These are phyloP conservation scores for Epicoccum nigrum DNA, from an alignment of 2,329 filamentous ascomycete genomes.

Conservation along the genomic window DNA sequence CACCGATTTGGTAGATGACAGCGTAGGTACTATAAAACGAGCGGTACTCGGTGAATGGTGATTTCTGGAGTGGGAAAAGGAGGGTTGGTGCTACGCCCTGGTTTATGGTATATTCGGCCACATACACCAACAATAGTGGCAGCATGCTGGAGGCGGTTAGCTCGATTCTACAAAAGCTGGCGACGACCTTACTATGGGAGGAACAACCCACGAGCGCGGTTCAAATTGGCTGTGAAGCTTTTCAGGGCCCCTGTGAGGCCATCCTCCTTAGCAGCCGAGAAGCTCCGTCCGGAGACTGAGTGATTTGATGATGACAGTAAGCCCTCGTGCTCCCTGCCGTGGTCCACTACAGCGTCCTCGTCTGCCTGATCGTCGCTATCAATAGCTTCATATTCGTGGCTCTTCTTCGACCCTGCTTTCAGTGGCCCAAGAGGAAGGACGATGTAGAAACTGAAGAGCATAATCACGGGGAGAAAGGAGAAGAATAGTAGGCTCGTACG, in stretches of 20 bases:
- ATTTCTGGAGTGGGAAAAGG: constrained; percentile 77
- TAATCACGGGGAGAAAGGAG: constrained; percentile 78
- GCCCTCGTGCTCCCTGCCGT: constrained; percentile 39
- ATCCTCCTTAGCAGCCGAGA: constrained; percentile 23
- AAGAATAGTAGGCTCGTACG: constrained; percentile 76
- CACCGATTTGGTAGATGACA: constrained; percentile 92
- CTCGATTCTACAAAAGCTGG: no score
- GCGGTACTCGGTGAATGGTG: constrained; percentile 81
- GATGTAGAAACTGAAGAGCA: constrained; percentile 85
- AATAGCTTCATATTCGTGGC: constrained; percentile 61
- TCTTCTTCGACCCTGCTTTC: constrained; percentile 52
- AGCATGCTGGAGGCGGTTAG: constrained; percentile 68
- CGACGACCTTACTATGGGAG: constrained; percentile 64
- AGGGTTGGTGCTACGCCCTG: constrained; percentile 90
- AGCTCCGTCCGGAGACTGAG: constrained; percentile 38
- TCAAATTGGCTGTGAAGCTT: constrained; percentile 60
- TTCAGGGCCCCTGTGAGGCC: constrained; percentile 22
- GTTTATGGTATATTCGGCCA: constrained; percentile 97
- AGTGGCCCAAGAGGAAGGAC: constrained; percentile 75
- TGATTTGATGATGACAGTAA: constrained; percentile 44
- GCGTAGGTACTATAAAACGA: constrained; percentile 95
- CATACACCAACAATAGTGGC: constrained; percentile 87
- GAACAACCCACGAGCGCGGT: constrained; percentile 72
- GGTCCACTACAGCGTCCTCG: constrained; percentile 24
- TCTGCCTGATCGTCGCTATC: constrained; percentile 48